Base-by-base conservation (phyloP, 495 filamentous ascomycete genomes). In the Penicillium atrosanguineum region DNA sequence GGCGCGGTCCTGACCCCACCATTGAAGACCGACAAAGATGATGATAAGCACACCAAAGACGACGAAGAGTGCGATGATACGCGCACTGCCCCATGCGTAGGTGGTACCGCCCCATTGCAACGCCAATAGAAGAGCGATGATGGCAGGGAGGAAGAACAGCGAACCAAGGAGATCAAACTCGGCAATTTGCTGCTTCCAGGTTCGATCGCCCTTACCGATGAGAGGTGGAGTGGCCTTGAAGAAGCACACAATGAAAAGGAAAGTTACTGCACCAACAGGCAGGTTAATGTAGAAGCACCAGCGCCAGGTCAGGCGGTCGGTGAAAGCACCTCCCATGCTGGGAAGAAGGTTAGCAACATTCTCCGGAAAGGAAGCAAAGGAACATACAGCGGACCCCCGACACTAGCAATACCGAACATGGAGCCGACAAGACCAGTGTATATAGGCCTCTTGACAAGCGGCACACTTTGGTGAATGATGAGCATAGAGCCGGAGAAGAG, bases 61-160 rank as follows among this genome's bases (percentile, higher is more conserved):
- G 8, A 88, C 76, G 38, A 94, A 83, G 3, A 95, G 74, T 3
- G 78, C 79, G 46, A 92, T 87, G 57, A 92, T 84, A 14, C 85
- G 83, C 16, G 51, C 82, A 55, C 75, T 77, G 44, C 53, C 62
- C 90, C 90, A 95, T 0, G 69, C 54, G 54, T 92, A 90, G 25
- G 70, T 79, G 0, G 78, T 79, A 4, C 90, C 91, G 41, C 90
- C 91, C 91, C 91, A 96, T 65, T 94, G 89, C 18, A 96, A 74
- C 0, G 91, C 91, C 0, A 96, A 74, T 14, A 95, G 65, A 2
- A 93, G 68, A 55, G 80, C 86, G 56, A 92, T 75, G 23, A 95
- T 81, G 12, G 76, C 79, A 1, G 89, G 88, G 37, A 95, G 71
- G 62, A 95, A 88, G 47, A 88, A 66, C 2, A 75, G 4, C 0